phyloP scores from a whole-genome alignment of 169 alveolate genomes.

The Cyclospora cayetanensis region DNA sequence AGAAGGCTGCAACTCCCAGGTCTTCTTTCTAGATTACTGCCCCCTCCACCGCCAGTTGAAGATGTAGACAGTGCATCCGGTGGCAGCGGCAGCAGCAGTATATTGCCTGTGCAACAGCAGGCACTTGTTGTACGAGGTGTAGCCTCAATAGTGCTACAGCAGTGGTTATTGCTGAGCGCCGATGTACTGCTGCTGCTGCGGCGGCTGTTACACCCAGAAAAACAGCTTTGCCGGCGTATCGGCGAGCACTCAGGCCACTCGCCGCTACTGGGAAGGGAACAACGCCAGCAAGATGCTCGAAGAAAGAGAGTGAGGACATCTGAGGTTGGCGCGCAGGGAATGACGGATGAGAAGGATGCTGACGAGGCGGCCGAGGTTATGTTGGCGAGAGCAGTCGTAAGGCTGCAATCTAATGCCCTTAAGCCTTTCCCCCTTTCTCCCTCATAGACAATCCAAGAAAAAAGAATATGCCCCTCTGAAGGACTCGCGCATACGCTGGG shows the following conservation, averaged over 20 bases:
- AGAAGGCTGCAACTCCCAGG: constrained; percentile 24
- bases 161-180: constrained; percentile 52
- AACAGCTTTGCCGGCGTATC: constrained; percentile 38
- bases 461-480: background rate
- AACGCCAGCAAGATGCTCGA: constrained; percentile 17
- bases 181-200: constrained; percentile 38
- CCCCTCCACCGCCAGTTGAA: background rate
- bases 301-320: constrained; percentile 36
- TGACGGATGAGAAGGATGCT: background rate
- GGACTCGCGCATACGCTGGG: background rate
- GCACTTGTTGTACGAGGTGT: constrained; percentile 60
- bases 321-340: background rate
- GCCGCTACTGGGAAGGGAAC: constrained; percentile 11
- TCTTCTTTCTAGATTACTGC: constrained; percentile 16
- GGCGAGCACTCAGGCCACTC: background rate
- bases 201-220: constrained; percentile 42
- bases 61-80: background rate
- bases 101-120: constrained; percentile 62
- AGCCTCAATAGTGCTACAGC: constrained; percentile 58
- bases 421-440: background rate
- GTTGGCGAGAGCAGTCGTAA: constrained; percentile 27
- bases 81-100: background rate
- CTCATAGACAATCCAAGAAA: background rate
- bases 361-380: constrained; percentile 51
- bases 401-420: background rate